Evolutionary conservation across 2,329 filamentous ascomycete genomes (phyloP), one percentile per base, ranked within the genome.

Genomic region (Aspergillus fumigatiaffinis): DNA sequence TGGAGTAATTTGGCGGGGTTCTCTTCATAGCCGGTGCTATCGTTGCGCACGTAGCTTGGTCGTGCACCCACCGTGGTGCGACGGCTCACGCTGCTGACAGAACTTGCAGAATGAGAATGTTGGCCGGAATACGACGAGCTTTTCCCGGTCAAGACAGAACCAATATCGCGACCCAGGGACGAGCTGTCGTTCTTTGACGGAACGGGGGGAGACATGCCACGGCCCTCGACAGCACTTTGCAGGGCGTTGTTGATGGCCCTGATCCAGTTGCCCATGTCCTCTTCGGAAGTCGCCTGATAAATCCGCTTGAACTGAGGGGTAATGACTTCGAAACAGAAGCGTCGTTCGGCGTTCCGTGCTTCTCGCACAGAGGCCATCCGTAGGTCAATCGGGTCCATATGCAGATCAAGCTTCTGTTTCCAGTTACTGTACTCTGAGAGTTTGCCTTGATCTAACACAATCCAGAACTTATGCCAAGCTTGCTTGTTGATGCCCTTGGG

Each of bases 381-480:
- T 49, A 99, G 80, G 73, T 99, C 95, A 63, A 99, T 97, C 0
- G 94, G 94, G 1, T 97, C 94, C 86, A 96, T 97, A 72, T 99
- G 95, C 26, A 97, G 80, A 74, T 99, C 94, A 25, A 99, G 84
- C 72, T 87, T 93, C 72, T 99, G 91, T 76, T 99, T 99, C 94
- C 94, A 99, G 73, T 99, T 97, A 72, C 92, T 96, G 76, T 99
- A 99, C 71, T 99, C 94, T 1, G 93, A 97, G 17, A 99, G 82
- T 72, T 94, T 96, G 25, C 94, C 94, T 74, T 96, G 92, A 71
- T 97, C 95, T 48, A 99, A 82, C 2, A 99, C 94, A 62, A 99
- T 95, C 94, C 94, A 99, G 76, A 97, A 99, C 90, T 99, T 99
- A 75, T 99, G 94, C 94, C 94, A 99, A 52, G 91, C 92, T 75